These are phyloP conservation scores for Globisporangium spiculum DNA, from an alignment of 352 stramenopile genomes.

Conservation along the genomic window DNA sequence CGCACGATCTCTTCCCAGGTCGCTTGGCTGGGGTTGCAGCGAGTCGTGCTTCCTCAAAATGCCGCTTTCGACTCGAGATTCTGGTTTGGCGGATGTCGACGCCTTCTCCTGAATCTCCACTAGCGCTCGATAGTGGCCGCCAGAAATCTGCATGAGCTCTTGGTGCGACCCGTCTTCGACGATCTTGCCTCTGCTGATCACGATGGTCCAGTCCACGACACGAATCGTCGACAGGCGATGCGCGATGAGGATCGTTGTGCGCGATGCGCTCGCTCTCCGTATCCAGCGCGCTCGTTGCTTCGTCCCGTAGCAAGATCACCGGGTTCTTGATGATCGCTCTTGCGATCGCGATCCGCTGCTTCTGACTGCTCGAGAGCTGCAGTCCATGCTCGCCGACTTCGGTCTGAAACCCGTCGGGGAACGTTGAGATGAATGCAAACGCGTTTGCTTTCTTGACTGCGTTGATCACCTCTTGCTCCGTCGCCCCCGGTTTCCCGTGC, in stretches of 20 bases:
- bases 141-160: slow-evolving; percentile 65
- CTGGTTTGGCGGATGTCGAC: neutral
- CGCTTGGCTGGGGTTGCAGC: neutral
- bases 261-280: slow-evolving; percentile 8
- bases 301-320: slow-evolving; percentile 61
- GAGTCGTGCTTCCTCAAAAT: neutral
- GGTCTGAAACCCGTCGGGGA: slow-evolving; percentile 87
- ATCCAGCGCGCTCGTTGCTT: slow-evolving; percentile 8
- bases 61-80: neutral
- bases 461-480: slow-evolving; percentile 67
- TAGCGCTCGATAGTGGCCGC: slow-evolving; percentile 45
- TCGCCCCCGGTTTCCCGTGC: slow-evolving; percentile 57
- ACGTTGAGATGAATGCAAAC: slow-evolving; percentile 83
- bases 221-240: slow-evolving; percentile 75
- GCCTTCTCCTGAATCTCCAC: slow-evolving; percentile 19
- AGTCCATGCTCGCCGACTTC: slow-evolving; percentile 63
- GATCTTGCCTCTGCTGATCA: slow-evolving; percentile 5
- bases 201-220: slow-evolving; percentile 47
- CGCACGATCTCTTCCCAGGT: neutral
- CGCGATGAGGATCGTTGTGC: slow-evolving; percentile 73
- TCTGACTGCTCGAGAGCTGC: slow-evolving; percentile 89
- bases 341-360: slow-evolving; percentile 90
- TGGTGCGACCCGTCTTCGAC: slow-evolving; percentile 53
- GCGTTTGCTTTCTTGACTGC: slow-evolving; percentile 74
- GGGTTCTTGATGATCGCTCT: slow-evolving; percentile 79